These are phyloP conservation scores for Phytophthora fragariaefolia DNA, from an alignment of 352 stramenopile genomes.

Conservation along the genomic window DNA sequence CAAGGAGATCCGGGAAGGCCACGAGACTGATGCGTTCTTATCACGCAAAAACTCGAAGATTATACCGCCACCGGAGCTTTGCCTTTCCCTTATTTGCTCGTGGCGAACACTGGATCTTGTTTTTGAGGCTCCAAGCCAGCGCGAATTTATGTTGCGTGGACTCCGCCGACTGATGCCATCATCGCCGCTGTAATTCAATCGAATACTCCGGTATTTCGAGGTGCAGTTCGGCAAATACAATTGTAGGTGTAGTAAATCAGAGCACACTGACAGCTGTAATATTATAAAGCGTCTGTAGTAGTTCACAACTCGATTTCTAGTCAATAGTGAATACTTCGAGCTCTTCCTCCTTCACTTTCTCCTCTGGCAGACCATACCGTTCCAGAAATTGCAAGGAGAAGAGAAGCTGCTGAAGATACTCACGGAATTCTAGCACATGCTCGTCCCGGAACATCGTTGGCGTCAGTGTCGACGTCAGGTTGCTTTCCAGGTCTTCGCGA, in stretches of 20 bases:
- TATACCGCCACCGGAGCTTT: constrained; percentile 40
- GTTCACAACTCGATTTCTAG: constrained; percentile 15
- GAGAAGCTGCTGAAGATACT: constrained; percentile 81
- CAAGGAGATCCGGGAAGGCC: constrained; percentile 55
- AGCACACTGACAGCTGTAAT: constrained; percentile 17
- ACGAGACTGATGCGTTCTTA: constrained; percentile 60
- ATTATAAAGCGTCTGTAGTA: constrained; percentile 30
- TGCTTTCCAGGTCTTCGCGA: constrained; percentile 58
- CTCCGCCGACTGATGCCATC: constrained; percentile 44
- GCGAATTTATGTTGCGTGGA: constrained; percentile 61
- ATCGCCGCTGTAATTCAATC: constrained; percentile 9
- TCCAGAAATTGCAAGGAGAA: constrained; percentile 74
- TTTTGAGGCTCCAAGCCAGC: constrained; percentile 52
- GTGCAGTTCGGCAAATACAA: neutral
- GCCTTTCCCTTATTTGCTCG: constrained; percentile 65
- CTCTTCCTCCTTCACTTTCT: constrained; percentile 58
- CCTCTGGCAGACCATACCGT: constrained; percentile 49
- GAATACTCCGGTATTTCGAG: neutral
- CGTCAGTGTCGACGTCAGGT: constrained; percentile 53
- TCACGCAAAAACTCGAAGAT: constrained; percentile 34
- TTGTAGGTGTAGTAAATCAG: constrained; percentile 17
- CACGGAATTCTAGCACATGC: constrained; percentile 76
- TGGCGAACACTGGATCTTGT: constrained; percentile 74
- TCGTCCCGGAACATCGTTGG: constrained; percentile 69
- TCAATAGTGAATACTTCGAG: constrained; percentile 69